Evolutionary conservation across 179 eudicot genomes (phyloP), one percentile per base, ranked within the genome.

Genomic region (Heliamphora pulchella): DNA sequence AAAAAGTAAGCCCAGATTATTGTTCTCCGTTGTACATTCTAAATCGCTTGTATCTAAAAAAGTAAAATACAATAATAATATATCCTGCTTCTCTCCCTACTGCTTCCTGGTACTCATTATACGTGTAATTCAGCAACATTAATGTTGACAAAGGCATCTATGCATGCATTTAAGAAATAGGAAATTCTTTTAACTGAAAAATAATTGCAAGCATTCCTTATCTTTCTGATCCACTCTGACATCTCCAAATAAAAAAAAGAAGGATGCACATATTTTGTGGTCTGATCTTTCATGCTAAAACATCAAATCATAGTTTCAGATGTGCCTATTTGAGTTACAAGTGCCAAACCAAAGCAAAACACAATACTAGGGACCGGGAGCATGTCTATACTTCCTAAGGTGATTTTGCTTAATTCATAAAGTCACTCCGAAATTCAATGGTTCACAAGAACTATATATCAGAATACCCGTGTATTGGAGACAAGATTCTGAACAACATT

Each of bases 391-490:
- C 31, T 51, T 73, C 20, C 46, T 18, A 22, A 53, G 15, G 11
- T 73, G 46, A 22, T 22, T 31, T 53, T 73, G 4, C n/a, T 51
- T 18, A 4, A 73, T 73, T 73, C 59, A 5, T 51, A 31, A 9
- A 22, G 46, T 10, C 59, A 53, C 10, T n/a, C 22, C 9, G 54
- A n/a, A 51, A 73, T 4, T 73, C 75, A 73, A 53, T 73, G 62
- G 1, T 22, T 46, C 63, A 73, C 18, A 13, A 39, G 62, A 73
- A 73, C 57, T 73, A 5, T 2, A 73, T 53, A n/a, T 47, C 13
- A 80, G 80, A 82, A 82, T 65, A 89, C 90, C 89, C 83, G 80
- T 15, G 89, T 88, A 79, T 89, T 89, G 13, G 89, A 87, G 75
- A 89, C 88, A 75, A 89, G 90, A 85, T 80, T 86, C 17, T 87